A percentile compares a stretch with the other conserved stretches of the same genome.
phyloP scores from a whole-genome alignment of 805 yeast species.

The Candida ficus region DNA sequence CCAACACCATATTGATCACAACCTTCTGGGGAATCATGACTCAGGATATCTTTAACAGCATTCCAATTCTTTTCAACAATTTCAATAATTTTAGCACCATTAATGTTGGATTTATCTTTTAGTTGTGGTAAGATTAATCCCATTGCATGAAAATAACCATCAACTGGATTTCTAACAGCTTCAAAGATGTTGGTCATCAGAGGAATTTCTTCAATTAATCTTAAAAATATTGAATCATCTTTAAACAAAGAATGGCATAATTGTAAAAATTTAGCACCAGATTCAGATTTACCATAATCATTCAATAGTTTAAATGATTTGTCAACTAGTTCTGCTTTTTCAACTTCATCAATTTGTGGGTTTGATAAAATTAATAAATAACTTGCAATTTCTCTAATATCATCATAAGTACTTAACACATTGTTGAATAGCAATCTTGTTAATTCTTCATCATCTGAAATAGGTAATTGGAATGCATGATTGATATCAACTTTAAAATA shows the following conservation, averaged over 20 bases:
- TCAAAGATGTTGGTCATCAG: constrained; percentile 29
- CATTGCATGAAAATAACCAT: constrained; percentile 66
- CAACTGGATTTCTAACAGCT: constrained; percentile 52
- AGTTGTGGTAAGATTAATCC: constrained; percentile 34
- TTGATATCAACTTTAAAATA: constrained; percentile 37
- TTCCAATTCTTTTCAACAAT: constrained; percentile 29
- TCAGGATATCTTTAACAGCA: constrained; percentile 38
- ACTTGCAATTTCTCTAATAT: constrained; percentile 54
- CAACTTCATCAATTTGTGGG: constrained; percentile 5
- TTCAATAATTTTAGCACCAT: constrained; percentile 9
- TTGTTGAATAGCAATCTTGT: constrained; percentile 53
- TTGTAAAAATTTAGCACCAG: constrained; percentile 66
- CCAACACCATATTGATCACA: constrained; percentile 39
- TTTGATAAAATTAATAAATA: constrained; percentile 34
- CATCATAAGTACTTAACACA: constrained; percentile 69
- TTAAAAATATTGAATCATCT: constrained; percentile 27
- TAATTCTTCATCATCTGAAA: constrained; percentile 34
- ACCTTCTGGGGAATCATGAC: constrained; percentile 71
- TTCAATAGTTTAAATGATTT: constrained; percentile 37
- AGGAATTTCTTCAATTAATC: constrained; percentile 31
- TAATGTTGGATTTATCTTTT: constrained; percentile 4
- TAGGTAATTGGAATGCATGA: constrained; percentile 42
- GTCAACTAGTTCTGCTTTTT: constrained; percentile 12
- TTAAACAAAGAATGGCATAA: constrained; percentile 38
- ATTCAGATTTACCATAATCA: constrained; percentile 59